These are phyloP conservation scores for Luffa aegyptiaca DNA, from an alignment of 306 rosid genomes.

Conservation along the genomic window DNA sequence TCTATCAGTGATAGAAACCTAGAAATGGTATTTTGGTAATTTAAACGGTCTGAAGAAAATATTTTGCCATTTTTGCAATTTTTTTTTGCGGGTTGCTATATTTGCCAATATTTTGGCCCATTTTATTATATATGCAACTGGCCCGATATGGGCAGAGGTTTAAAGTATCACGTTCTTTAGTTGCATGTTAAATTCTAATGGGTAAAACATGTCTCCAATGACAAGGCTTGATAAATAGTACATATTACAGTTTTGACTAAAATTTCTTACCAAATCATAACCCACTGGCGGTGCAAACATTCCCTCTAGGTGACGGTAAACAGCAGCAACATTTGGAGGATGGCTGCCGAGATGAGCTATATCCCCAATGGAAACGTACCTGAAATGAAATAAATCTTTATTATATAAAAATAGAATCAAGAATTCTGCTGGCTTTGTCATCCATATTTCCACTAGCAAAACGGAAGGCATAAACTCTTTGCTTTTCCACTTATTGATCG, in stretches of 20 bases:
- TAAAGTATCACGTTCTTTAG: not conserved
- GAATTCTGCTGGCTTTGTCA: not conserved
- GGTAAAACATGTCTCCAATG: not conserved
- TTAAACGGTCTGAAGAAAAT: no score
- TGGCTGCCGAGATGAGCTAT: slow-evolving; percentile 79
- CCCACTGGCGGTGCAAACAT: slow-evolving; percentile 67
- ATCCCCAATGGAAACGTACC: slow-evolving; percentile 74
- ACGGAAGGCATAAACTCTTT: not conserved
- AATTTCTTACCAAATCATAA: slow-evolving; percentile 76
- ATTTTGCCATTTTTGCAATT: no score
- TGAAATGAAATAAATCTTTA: slow-evolving; percentile 18
- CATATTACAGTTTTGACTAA: not conserved
- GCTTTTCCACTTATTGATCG: not conserved
- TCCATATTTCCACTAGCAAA: not conserved
- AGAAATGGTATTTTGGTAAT: no score
- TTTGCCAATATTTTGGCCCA: no score
- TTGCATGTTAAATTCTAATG: not conserved
- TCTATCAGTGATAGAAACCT: no score
- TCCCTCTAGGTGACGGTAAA: slow-evolving; percentile 62
- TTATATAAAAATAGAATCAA: slow-evolving; percentile 3
- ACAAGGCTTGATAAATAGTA: not conserved
- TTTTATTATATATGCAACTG: no score
- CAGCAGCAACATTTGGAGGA: slow-evolving; percentile 94
- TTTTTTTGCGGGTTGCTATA: no score
- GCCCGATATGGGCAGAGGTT: not conserved